phyloP scores from a whole-genome alignment of 495 filamentous ascomycete genomes.

The Lentithecium fluviatile region DNA sequence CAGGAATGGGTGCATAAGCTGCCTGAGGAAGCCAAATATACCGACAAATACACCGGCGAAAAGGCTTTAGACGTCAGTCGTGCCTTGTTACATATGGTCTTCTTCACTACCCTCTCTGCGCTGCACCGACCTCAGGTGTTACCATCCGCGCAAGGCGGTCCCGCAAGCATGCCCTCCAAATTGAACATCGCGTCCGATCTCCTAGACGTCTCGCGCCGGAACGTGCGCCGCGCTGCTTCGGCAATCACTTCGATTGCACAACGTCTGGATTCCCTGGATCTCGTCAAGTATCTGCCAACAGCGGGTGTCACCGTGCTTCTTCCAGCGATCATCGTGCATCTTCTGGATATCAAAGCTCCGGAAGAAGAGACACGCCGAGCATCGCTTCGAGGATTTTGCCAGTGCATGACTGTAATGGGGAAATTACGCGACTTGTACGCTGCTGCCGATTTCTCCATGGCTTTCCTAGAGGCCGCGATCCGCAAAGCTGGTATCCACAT shows the following conservation, averaged over 20 bases:
- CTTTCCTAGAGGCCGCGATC: conserved; percentile 81
- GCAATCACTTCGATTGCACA: conserved; percentile 79
- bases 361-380: conserved; percentile 64
- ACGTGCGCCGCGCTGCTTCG: conserved; percentile 73
- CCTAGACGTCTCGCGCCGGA: conserved; percentile 74
- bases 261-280: conserved; percentile 63
- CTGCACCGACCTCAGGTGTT: conserved; percentile 86
- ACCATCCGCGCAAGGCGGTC: conserved; percentile 50
- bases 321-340: conserved; percentile 86
- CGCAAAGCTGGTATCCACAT: conserved; percentile 69
- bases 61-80: conserved; percentile 69
- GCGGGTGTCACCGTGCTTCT: conserved; percentile 86
- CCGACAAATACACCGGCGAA: conserved; percentile 48
- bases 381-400: conserved; percentile 72
- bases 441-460: conserved; percentile 80
- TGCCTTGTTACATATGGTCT: conserved; percentile 82
- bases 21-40: conserved; percentile 65
- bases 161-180: conserved; percentile 57
- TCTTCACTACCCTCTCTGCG: conserved; percentile 80
- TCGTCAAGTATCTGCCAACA: conserved; percentile 78
- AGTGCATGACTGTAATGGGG: conserved; percentile 83
- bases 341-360: conserved; percentile 82
- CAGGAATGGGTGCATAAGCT: conserved; percentile 69
- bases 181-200: conserved; percentile 54
- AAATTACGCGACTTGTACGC: conserved; percentile 80